Evolutionary conservation across 2,329 filamentous ascomycete genomes (phyloP).

Genomic region (Colletotrichum higginsianum): DNA sequence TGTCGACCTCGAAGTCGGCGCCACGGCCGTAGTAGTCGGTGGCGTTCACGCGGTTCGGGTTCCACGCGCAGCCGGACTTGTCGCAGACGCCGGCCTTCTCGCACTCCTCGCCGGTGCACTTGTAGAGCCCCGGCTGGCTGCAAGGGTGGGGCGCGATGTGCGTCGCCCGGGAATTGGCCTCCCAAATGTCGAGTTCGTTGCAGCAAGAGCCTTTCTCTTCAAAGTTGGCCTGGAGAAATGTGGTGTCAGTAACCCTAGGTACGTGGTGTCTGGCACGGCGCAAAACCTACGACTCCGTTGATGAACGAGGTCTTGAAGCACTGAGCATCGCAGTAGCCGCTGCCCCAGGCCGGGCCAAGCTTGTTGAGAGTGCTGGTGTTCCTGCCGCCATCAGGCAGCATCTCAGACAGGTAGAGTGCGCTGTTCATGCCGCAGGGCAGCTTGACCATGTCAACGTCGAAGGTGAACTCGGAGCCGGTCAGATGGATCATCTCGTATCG

Average conservation of each 20-base stretch:
- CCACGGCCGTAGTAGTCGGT: constrained; percentile 45
- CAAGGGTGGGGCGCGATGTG: constrained; percentile 74
- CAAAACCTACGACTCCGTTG: constrained; percentile 55
- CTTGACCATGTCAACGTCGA: constrained; percentile 76
- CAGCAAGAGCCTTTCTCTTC: constrained; percentile 74
- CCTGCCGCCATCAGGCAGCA: constrained; percentile 73
- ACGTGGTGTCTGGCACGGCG: constrained; percentile 49
- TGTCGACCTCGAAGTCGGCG: constrained; percentile 46
- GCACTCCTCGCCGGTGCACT: constrained; percentile 55
- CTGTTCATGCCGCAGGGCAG: constrained; percentile 77
- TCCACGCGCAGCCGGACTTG: constrained; percentile 55
- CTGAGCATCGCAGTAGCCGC: constrained; percentile 73
- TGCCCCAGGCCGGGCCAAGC: constrained; percentile 72
- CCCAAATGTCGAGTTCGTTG: constrained; percentile 78
- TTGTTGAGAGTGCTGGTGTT: constrained; percentile 64
- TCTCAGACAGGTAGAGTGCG: constrained; percentile 74
- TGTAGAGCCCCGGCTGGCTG: constrained; percentile 56
- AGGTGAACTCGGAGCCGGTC: constrained; percentile 73
- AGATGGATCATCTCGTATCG: constrained; percentile 73
- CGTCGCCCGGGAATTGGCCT: constrained; percentile 72
- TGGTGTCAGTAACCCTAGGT: constrained; percentile 43
- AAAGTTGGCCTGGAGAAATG: constrained; percentile 62
- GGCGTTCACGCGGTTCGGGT: constrained; percentile 51
- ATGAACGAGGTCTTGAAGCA: constrained; percentile 64
- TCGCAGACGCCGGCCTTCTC: constrained; percentile 53